Conservation (phyloP, 176 grass and related monocot genomes). For the Avena insularis region DNA sequence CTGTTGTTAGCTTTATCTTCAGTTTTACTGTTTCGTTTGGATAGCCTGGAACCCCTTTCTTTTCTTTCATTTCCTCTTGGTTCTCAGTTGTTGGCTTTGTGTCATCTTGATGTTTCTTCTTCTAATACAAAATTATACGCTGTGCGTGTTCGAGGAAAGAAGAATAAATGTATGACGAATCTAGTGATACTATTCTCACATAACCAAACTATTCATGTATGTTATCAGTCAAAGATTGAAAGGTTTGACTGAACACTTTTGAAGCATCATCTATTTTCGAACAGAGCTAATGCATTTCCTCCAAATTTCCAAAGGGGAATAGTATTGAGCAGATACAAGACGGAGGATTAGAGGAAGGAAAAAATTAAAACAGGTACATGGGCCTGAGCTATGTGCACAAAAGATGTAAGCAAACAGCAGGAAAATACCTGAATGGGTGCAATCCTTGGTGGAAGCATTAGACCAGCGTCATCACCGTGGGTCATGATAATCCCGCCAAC, state of each 20-base stretch:
- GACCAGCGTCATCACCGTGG: constrained; percentile 92
- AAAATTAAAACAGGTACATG: constrained; percentile 34
- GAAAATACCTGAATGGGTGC: constrained; percentile 88
- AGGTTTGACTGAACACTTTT: not conserved
- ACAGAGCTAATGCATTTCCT: not conserved
- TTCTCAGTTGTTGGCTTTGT: not conserved
- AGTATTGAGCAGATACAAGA: constrained; percentile 17
- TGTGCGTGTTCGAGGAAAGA: not conserved
- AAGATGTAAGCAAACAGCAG: constrained; percentile 15
- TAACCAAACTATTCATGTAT: not conserved
- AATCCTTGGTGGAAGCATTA: constrained; percentile 96
- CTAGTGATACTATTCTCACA: not conserved
- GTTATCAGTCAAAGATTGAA: not conserved
- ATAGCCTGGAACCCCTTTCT: not conserved
- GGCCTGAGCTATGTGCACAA: constrained; percentile 25
- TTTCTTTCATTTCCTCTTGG: not conserved
- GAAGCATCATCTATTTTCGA: not conserved
- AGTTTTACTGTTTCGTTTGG: not conserved
- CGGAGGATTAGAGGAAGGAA: constrained; percentile 7
- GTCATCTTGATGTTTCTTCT: not conserved
- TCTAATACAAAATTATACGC: not conserved
- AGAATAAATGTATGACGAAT: not conserved
- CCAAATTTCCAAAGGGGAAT: constrained; percentile 17
- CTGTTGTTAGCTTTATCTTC: not conserved
- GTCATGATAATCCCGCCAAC: constrained; percentile 98